These are phyloP conservation scores for Fomitiporia mediterranea DNA, from an alignment of 1,284 basidiomycete genomes.

Conservation along the genomic window DNA sequence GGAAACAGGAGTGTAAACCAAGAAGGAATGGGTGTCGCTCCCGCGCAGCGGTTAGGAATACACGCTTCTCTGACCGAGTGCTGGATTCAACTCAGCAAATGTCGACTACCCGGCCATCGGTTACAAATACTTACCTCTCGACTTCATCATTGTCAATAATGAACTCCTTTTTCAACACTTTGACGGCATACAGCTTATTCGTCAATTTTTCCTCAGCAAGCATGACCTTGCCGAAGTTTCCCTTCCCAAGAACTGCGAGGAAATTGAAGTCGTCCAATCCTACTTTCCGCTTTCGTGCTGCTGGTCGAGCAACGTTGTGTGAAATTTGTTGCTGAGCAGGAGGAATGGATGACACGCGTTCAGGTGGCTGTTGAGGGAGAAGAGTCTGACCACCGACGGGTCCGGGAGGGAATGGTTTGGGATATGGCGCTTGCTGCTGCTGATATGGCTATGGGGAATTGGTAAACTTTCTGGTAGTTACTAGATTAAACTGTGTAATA, in stretches of 20 bases:
- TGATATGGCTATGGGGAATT: background rate
- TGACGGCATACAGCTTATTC: slow-evolving; percentile 94
- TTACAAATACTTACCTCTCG: slow-evolving; percentile 67
- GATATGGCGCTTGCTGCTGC: slow-evolving; percentile 7
- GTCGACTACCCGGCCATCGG: background rate
- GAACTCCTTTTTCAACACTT: slow-evolving; percentile 99
- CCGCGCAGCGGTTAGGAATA: slow-evolving; percentile 92
- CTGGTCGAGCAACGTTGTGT: slow-evolving; percentile 29
- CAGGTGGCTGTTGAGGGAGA: slow-evolving; percentile 21
- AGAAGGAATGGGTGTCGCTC: slow-evolving; percentile 98
- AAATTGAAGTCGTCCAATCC: slow-evolving; percentile 99
- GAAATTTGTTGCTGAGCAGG: slow-evolving; percentile 29
- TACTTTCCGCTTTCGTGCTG: slow-evolving; percentile 73
- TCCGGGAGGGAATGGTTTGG: slow-evolving; percentile 17
- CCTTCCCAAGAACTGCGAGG: slow-evolving; percentile 96
- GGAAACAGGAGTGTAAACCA: slow-evolving; percentile 98
- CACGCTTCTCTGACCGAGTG: slow-evolving; percentile 98
- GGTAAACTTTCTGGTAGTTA: background rate
- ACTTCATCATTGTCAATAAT: slow-evolving; percentile 99
- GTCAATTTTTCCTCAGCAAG: slow-evolving; percentile 96
- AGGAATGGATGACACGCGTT: slow-evolving; percentile 22
- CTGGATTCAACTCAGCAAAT: slow-evolving; percentile 39
- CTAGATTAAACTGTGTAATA: background rate
- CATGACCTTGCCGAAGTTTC: slow-evolving; percentile 99
- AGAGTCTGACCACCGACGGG: slow-evolving; percentile 20